Percentiles rank a stretch among this genome's conserved stretches.
These are phyloP conservation scores for Haplosporangium gracile DNA, from an alignment of 192 early-diverging fungal species.

Conservation along the genomic window DNA sequence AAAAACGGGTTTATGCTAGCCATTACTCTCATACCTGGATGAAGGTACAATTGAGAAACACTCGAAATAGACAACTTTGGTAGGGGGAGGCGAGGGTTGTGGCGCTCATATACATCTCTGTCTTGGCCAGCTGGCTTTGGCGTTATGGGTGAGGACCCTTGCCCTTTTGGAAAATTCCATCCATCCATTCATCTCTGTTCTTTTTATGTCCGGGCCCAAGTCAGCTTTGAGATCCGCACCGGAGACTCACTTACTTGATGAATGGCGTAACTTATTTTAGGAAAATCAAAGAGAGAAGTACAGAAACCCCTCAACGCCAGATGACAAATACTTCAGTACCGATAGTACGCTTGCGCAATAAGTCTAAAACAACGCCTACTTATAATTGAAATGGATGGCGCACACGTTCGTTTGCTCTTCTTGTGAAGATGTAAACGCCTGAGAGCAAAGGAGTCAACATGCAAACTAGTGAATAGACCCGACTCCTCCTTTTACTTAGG, in stretches of 20 bases:
- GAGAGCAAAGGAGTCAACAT: no score
- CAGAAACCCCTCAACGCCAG: no score
- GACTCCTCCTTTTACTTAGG: no score
- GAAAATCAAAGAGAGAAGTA: not conserved
- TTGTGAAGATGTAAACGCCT: no score
- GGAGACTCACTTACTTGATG: not conserved
- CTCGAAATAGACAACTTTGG: no score
- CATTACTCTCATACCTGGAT: no score
- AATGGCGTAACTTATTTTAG: not conserved
- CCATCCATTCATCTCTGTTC: not conserved
- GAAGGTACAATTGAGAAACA: no score
- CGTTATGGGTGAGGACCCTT: not conserved
- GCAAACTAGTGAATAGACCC: no score
- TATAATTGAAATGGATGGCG: not conserved
- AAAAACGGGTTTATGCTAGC: no score
- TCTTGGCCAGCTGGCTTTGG: no score
- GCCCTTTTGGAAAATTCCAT: slow-evolving; percentile 6
- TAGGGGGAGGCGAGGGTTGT: no score
- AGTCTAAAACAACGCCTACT: not conserved
- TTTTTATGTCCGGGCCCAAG: not conserved
- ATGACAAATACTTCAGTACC: not conserved
- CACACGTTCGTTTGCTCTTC: not conserved
- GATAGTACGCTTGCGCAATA: not conserved
- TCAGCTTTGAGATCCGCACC: not conserved
- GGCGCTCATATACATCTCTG: no score